phyloP scores from a whole-genome alignment of 768 basidiomycete species.

The Termitomyces sp. region DNA sequence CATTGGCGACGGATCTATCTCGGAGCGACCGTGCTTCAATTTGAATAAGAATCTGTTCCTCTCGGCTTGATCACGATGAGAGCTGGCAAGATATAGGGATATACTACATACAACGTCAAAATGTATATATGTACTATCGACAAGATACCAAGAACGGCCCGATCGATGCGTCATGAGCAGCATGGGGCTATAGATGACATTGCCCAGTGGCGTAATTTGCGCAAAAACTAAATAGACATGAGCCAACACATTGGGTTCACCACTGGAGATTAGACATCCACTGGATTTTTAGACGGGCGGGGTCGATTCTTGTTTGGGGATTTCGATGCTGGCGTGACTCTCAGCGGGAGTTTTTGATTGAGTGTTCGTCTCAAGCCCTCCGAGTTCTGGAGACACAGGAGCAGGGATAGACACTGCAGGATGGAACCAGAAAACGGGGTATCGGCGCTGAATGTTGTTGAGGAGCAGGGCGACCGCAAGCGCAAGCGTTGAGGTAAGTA shows the following conservation, averaged over 20 bases:
- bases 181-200: neutral
- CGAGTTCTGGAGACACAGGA: conserved; percentile 13
- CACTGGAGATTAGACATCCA: neutral
- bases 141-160: neutral
- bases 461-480: conserved; percentile 41
- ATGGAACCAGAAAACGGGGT: conserved; percentile 44
- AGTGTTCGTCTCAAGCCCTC: conserved; percentile 5
- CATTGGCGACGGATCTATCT: too few relatives aligned
- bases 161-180: neutral
- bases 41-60: too few relatives aligned
- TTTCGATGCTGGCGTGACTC: conserved; percentile 1
- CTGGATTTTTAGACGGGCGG: conserved; percentile 2
- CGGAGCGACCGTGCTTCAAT: too few relatives aligned
- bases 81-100: neutral
- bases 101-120: neutral
- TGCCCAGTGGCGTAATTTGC: neutral
- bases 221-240: too few relatives aligned
- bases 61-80: too few relatives aligned
- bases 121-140: neutral
- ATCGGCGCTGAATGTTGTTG: conserved; percentile 50
- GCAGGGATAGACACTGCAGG: conserved; percentile 18
- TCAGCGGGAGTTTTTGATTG: neutral
- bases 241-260: neutral
- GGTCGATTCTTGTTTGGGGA: conserved; percentile 2
- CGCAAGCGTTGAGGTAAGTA: conserved; percentile 42